These are phyloP conservation scores for Boletus sp. DNA, from an alignment of 768 basidiomycete species.

Conservation along the genomic window DNA sequence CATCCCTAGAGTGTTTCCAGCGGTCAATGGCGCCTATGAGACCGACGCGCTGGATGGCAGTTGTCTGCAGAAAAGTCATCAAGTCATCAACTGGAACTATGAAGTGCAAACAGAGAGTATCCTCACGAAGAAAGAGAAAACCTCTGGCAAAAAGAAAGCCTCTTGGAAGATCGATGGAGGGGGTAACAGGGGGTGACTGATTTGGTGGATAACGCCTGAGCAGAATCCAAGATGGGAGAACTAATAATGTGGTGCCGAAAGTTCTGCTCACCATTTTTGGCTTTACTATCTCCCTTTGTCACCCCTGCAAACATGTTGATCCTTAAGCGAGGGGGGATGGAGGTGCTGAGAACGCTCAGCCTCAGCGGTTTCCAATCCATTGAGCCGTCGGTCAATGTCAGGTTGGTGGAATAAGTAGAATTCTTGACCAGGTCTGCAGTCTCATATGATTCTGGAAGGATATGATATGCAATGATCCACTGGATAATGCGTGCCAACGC, in stretches of 20 bases:
- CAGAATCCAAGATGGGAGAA: not conserved
- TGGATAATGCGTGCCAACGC: conserved; percentile 54
- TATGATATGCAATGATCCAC: conserved; percentile 46
- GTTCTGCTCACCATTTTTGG: conserved; percentile 6
- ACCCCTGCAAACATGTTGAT: conserved; percentile 12
- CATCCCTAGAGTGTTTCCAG: not conserved
- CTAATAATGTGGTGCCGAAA: not conserved
- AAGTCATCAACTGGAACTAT: not conserved
- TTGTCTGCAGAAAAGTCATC: conserved; percentile 5
- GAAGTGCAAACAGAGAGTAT: not conserved
- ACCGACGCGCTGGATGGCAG: conserved; percentile 12
- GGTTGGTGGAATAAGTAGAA: conserved; percentile 50
- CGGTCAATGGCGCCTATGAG: conserved; percentile 9
- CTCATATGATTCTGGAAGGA: conserved; percentile 40
- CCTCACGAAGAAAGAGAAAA: conserved; percentile 15
- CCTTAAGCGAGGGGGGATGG: conserved; percentile 36
- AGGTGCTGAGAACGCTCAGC: conserved; percentile 36
- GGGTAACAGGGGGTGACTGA: conserved; percentile 10
- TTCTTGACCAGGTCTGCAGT: conserved; percentile 46
- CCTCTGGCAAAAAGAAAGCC: conserved; percentile 4
- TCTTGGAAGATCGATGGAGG: conserved; percentile 16
- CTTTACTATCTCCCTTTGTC: conserved; percentile 8
- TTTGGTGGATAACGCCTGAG: conserved; percentile 14
- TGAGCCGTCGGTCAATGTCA: conserved; percentile 41
- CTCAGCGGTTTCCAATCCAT: conserved; percentile 47